Percentiles rank a stretch among this genome's conserved stretches.
Conservation (phyloP, 371 early-diverging fungal species). For the Rhizopus arrhizus region DNA sequence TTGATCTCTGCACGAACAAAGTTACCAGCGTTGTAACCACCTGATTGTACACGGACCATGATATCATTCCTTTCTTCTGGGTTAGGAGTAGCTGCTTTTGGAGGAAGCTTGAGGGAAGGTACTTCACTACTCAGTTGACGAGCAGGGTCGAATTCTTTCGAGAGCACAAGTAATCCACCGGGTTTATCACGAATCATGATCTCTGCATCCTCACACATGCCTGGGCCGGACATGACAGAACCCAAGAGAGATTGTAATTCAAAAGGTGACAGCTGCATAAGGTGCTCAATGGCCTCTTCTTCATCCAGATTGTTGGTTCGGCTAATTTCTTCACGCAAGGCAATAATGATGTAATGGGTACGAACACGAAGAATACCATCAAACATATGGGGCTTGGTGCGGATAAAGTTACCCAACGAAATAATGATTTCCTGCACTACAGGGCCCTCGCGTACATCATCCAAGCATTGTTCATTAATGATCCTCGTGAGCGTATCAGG, state of each 20-base stretch:
- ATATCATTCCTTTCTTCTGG: slow-evolving; percentile 9
- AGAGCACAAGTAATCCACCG: slow-evolving; percentile 47
- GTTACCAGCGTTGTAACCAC: slow-evolving; percentile 75
- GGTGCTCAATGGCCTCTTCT: slow-evolving; percentile 77
- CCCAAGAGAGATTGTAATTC: slow-evolving; percentile 77
- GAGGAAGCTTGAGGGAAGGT: slow-evolving; percentile 26
- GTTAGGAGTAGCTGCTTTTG: slow-evolving; percentile 3
- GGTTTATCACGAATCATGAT: slow-evolving; percentile 55
- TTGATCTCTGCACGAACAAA: slow-evolving; percentile 75
- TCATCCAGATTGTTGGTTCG: slow-evolving; percentile 73
- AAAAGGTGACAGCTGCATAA: slow-evolving; percentile 82
- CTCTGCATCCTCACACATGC: slow-evolving; percentile 50
- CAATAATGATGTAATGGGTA: slow-evolving; percentile 81
- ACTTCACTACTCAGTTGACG: slow-evolving; percentile 18
- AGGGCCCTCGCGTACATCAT: slow-evolving; percentile 84
- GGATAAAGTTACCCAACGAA: slow-evolving; percentile 76
- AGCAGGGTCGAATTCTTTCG: slow-evolving; percentile 23
- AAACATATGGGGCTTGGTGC: slow-evolving; percentile 72
- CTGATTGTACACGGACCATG: slow-evolving; percentile 67
- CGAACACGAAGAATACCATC: slow-evolving; percentile 84
- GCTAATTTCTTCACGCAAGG: slow-evolving; percentile 83
- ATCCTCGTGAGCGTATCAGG: slow-evolving; percentile 71
- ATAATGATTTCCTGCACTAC: slow-evolving; percentile 85
- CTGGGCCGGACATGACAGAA: slow-evolving; percentile 75
- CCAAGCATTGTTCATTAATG: slow-evolving; percentile 65